Base-by-base conservation (phyloP, 768 basidiomycete species). In the Trametes cinnabarina region DNA sequence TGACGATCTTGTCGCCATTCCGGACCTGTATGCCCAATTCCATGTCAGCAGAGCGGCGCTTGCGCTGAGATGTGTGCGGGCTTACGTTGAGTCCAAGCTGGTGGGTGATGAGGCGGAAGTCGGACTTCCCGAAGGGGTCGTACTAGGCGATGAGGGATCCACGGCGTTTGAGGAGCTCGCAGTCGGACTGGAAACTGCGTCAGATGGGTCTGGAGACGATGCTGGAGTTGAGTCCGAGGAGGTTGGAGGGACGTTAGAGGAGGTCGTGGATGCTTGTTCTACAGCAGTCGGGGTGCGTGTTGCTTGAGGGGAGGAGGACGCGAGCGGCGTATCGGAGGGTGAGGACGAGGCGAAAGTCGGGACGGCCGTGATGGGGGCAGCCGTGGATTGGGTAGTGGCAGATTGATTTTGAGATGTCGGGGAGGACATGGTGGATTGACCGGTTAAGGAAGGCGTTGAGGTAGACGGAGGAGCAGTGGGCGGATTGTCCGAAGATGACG, bases 51-150 rank as follows among this genome's bases (percentile, higher is more conserved):
- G n/a, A n/a, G n/a, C n/a, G n/a, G n/a, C n/a, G 49, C 22, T 17
- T 26, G 4, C 19, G 10, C 47, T 15, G 30, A 44, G 53, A 52
- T 11, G 55, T 14, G 32, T 47, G 32, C 22, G 58, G 40, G 47
- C 20, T 25, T 46, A 57, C 48, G 44, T 41, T 3, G 54, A 32
- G 4, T 43, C 10, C 11, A 49, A 23, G 8, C 53, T 34, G 0
- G 59, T 19, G 26, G 47, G 51, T 25, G 55, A 56, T 42, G 66
- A 64, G 52, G 67, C 32, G 41, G 69, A 57, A 40, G 63, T 63
- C 26, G 68, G 42, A 51, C 66, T 20, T 46, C 44, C 44, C n/a
- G 25, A 20, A 46, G 44, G 14, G 37, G 37, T 10, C 47, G 59
- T 26, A 12, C 48, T 42, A 14, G 57, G 14, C 17, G 62, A 20